A percentile compares a stretch with the other conserved stretches of the same genome.
Evolutionary conservation across 75 land plant species (phyloP).

Genomic region (Pinus tabuliformis): DNA sequence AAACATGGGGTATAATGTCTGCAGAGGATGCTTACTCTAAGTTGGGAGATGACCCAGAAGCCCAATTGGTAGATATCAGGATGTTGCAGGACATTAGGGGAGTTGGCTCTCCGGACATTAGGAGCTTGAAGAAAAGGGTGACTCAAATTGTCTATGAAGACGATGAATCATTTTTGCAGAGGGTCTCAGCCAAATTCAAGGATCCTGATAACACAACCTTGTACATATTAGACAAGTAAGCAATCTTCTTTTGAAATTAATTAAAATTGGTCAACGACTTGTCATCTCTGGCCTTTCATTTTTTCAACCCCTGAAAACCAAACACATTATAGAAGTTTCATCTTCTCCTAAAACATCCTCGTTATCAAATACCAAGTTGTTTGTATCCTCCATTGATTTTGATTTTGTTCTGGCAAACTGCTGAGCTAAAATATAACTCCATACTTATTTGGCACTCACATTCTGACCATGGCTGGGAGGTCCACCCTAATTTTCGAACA

Average conservation of each 20-base stretch:
- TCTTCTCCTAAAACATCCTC: not conserved
- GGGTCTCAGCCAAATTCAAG: conserved; percentile 66
- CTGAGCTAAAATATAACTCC: too few relatives aligned
- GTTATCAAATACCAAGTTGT: not conserved
- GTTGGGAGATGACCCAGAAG: conserved; percentile 40
- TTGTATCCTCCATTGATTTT: too few relatives aligned
- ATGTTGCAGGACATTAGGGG: conserved; percentile 45
- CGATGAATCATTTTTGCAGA: conserved; percentile 69
- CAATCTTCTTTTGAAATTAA: not conserved
- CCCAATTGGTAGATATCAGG: conserved; percentile 85
- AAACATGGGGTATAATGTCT: conserved; percentile 59
- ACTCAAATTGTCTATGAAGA: conserved; percentile 64
- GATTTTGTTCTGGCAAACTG: too few relatives aligned
- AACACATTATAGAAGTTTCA: not conserved
- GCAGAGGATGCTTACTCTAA: conserved; percentile 69
- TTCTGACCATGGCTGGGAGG: too few relatives aligned
- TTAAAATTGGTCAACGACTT: not conserved
- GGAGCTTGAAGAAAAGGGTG: conserved; percentile 64
- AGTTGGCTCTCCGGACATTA: conserved; percentile 76
- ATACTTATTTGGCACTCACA: too few relatives aligned
- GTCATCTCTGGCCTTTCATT: not conserved
- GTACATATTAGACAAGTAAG: conserved; percentile 90
- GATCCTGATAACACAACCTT: conserved; percentile 83
- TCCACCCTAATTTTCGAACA: too few relatives aligned
- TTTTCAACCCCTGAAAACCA: not conserved